Conservation (phyloP, 106 monocot genomes). For the Dendrobium huoshanense region DNA sequence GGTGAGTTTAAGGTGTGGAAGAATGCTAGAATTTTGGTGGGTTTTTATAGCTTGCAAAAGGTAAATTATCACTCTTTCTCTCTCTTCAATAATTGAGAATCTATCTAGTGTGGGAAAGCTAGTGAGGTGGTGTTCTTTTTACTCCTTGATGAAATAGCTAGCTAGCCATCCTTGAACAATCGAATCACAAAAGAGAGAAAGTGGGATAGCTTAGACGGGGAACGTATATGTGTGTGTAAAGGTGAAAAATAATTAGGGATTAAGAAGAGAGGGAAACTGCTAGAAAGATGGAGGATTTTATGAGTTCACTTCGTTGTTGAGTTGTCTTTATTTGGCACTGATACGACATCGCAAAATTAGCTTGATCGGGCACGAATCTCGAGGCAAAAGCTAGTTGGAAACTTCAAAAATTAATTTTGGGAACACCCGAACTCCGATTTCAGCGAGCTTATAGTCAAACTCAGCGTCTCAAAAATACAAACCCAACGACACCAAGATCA, state of each 20-base stretch:
- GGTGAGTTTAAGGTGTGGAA: background rate
- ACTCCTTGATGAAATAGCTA: background rate
- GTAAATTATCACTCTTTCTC: background rate
- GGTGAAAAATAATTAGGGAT: too few relatives aligned
- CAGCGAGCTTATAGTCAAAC: too few relatives aligned
- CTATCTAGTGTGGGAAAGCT: background rate
- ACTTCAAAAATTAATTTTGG: too few relatives aligned
- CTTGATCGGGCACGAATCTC: too few relatives aligned
- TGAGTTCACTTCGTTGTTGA: background rate
- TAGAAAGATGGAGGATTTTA: background rate
- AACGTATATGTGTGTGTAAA: background rate
- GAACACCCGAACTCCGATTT: too few relatives aligned
- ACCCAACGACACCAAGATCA: too few relatives aligned
- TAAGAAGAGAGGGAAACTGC: background rate
- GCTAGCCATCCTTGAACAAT: background rate
- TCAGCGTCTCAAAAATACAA: too few relatives aligned
- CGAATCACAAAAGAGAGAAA: background rate
- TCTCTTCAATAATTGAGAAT: conserved; percentile 13
- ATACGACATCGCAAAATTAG: too few relatives aligned
- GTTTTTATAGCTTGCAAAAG: background rate
- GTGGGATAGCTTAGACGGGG: background rate
- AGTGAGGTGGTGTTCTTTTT: background rate
- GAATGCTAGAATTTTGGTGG: background rate
- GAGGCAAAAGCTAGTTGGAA: too few relatives aligned
- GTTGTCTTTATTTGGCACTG: background rate